Percentiles rank a stretch among this genome's conserved stretches.
phyloP scores from a whole-genome alignment of 352 stramenopile genomes.

The Aphanomyces astaci region DNA sequence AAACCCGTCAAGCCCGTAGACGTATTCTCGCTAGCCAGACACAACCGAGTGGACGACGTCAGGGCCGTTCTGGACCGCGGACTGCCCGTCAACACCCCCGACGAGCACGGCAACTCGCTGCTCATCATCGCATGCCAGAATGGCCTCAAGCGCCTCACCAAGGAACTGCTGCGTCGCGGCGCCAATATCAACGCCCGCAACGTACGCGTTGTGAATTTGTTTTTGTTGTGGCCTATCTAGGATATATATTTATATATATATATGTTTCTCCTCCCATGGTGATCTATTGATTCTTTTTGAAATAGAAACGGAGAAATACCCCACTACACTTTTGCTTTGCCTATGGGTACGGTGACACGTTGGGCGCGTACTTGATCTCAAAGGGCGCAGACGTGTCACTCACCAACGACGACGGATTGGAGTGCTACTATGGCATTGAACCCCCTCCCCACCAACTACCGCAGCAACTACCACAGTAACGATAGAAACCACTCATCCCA shows the following conservation, averaged over 20 bases:
- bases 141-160: slow-evolving; percentile 83
- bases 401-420: slow-evolving; percentile 50
- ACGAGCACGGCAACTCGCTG: slow-evolving; percentile 79
- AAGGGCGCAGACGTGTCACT: slow-evolving; percentile 75
- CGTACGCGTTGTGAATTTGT: too few relatives aligned
- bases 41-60: slow-evolving; percentile 81
- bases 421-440: slow-evolving; percentile 63
- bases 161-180: slow-evolving; percentile 71
- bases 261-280: too few relatives aligned
- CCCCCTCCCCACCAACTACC: slow-evolving; percentile 10
- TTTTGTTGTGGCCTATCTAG: too few relatives aligned
- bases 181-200: slow-evolving; percentile 86
- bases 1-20: slow-evolving; percentile 28
- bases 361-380: slow-evolving; percentile 82
- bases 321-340: slow-evolving; percentile 87
- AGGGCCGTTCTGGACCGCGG: slow-evolving; percentile 78
- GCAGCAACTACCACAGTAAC: too few relatives aligned
- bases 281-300: neutral
- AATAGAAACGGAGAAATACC: slow-evolving; percentile 78
- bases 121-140: slow-evolving; percentile 86
- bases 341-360: slow-evolving; percentile 81
- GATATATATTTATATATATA: too few relatives aligned
- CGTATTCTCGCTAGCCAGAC: slow-evolving; percentile 76
- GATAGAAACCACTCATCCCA: too few relatives aligned
- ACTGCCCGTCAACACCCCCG: slow-evolving; percentile 63